Base-by-base conservation (phyloP, 139 green algal genomes). In the Tetradesmus lagerheimii region DNA sequence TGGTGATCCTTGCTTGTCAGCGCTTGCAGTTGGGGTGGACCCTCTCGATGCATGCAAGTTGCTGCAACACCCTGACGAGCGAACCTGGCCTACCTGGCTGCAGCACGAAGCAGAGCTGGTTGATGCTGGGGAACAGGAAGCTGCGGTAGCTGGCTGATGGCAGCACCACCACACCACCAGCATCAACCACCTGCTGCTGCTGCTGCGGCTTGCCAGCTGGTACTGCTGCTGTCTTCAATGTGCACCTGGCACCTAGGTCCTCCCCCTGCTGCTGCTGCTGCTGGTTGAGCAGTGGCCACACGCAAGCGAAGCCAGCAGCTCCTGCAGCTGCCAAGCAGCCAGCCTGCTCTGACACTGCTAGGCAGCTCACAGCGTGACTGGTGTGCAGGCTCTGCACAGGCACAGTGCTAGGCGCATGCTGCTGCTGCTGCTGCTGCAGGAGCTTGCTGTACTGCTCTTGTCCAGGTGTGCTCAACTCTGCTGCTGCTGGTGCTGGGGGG, bases 91-190 rank as follows among this genome's bases (percentile, higher is more conserved):
- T 35, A 80, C 75, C 80, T 74, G 80, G 80, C 43, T 88, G 83
- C 37, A 80, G 14, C 27, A 88, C 64, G 34, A 88, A 88, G 83
- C 64, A 80, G 4, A 88, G 38, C 35, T 80, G 43, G 34, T 23
- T 53, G 27, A 88, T 66, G 18, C 76, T 43, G 11, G 83, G 83
- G 39, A 88, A 88, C 29, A 34, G 41, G 83, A 88, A 77, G n/a
- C 64, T 34, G 14, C 38, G 47, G 37, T 88, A 88, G 29, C 34
- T 41, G 27, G 83, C 83, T 66, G 83, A 29, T 34, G 83, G 83
- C 25, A 88, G 64, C 27, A 38, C 57, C 18, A 80, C 15, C 20
- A 31, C 31, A n/a, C n/a, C 64, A 39, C 20, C 12, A 39, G 37
- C 62, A 75, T 80, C 83, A 37, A 41, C 71, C 71, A 79, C 71